Base-by-base conservation (phyloP, 106 monocot genomes). In the Dendrobium catenatum region DNA sequence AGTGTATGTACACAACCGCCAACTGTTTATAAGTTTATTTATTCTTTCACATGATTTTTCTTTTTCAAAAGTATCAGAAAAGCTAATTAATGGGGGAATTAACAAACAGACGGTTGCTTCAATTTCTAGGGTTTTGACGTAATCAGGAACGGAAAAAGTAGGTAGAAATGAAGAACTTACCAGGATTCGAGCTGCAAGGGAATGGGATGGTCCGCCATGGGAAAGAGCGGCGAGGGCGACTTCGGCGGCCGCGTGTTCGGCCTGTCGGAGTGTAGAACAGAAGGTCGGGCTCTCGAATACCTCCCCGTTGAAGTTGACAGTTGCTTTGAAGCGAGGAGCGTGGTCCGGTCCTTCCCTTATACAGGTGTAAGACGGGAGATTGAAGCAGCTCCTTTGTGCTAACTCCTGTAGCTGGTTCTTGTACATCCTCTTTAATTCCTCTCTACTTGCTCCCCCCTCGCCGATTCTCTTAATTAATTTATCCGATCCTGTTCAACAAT, bases 331-430 rank as follows among this genome's bases (percentile, higher is more conserved):
- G 67, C 90, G 75, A 16, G 90, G 90, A 6, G 90, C 90, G 54
- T 91, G 90, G 80, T 91, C 90, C 0, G 90, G 90, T 8, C 90
- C 90, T 72, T 91, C 90, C 16, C 90, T 55, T 15, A 88, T 82
- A 46, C 90, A 91, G 56, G 86, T 70, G 82, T 91, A 91, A 4
- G 90, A 86, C 9, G 90, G 90, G 73, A 91, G 82, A 41, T 88
- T 88, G 75, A 91, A 91, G 56, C 90, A 91, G 84, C 90, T 91
- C 80, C 90, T 82, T 70, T 91, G 90, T 51, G 90, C 90, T 51
- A 91, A 84, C 72, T 91, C 90, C 79, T 91, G 90, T 47, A 91
- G 80, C 86, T 91, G 90, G 84, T 91, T 91, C 84, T 91, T 91
- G 79, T 91, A 91, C 90, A 91, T 91, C 16, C 79, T 66, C 26